Evolutionary conservation across 768 basidiomycete species (phyloP).

Genomic region (Leccinellum rugosiceps): DNA sequence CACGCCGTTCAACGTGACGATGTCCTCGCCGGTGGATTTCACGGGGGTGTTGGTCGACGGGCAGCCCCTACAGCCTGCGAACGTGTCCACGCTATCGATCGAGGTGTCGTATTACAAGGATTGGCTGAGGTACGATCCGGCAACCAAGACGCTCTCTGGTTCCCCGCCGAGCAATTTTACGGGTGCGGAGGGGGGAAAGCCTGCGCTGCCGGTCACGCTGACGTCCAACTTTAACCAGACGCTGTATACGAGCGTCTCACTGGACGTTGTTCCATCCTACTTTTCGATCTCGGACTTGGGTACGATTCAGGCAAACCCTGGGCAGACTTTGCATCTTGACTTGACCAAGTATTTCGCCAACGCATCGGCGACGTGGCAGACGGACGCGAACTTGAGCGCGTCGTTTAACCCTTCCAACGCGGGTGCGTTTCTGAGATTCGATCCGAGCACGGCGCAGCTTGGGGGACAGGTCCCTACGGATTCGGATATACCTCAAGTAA

Average conservation of each 20-base stretch:
- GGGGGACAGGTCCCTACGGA: conserved; percentile 54
- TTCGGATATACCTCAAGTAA: conserved; percentile 40
- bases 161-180: conserved; percentile 48
- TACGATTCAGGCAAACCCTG: conserved; percentile 51
- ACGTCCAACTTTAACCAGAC: conserved; percentile 66
- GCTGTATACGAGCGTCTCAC: conserved; percentile 55
- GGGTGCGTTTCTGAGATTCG: conserved; percentile 51
- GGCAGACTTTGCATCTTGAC: conserved; percentile 49
- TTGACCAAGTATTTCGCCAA: conserved; percentile 58
- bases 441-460: conserved; percentile 43
- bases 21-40: conserved; percentile 57
- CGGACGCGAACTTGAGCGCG: conserved; percentile 51
- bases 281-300: conserved; percentile 61
- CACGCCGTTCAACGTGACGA: conserved; percentile 48
- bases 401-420: conserved; percentile 51
- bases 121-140: conserved; percentile 62
- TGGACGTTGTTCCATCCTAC: conserved; percentile 70
- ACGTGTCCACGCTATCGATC: conserved; percentile 56
- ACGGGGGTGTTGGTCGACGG: conserved; percentile 64
- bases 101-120: conserved; percentile 52
- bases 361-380: conserved; percentile 31
- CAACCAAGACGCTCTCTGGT: conserved; percentile 59
- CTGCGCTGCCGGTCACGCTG: conserved; percentile 57
- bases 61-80: conserved; percentile 48
- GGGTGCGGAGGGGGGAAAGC: conserved; percentile 29